Conservation (phyloP, 352 stramenopile genomes). For the Elongisporangium anandrum region DNA sequence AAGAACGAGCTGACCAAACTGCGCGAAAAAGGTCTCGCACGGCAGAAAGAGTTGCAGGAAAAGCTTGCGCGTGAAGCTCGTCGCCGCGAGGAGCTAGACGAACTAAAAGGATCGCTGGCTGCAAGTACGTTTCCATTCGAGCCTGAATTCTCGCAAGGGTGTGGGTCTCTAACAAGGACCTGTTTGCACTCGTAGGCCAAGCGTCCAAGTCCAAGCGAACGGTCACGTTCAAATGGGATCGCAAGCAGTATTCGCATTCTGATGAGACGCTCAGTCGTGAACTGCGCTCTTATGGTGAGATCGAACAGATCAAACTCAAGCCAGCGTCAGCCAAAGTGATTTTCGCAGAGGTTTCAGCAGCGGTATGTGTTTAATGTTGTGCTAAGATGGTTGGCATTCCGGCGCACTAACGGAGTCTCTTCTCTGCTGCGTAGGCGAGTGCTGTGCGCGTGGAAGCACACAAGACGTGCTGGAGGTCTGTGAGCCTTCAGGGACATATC, state of each 20-base stretch:
- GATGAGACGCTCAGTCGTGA: slow-evolving; percentile 62
- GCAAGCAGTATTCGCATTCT: slow-evolving; percentile 60
- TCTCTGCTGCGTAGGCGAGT: slow-evolving; percentile 22
- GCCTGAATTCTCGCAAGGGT: not conserved
- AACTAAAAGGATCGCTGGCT: slow-evolving; percentile 13
- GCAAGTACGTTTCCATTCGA: slow-evolving; percentile 1
- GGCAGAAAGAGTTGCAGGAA: slow-evolving; percentile 53
- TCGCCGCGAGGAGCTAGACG: slow-evolving; percentile 29
- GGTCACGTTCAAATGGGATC: slow-evolving; percentile 79
- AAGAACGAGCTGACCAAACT: slow-evolving; percentile 51
- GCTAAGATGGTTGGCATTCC: not conserved
- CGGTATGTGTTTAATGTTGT: slow-evolving; percentile 18
- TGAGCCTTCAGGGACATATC: slow-evolving; percentile 71
- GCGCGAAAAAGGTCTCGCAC: slow-evolving; percentile 42
- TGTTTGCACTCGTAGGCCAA: slow-evolving; percentile 2
- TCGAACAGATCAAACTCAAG: slow-evolving; percentile 70
- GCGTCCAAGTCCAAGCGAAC: slow-evolving; percentile 60
- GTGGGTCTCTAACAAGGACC: not conserved
- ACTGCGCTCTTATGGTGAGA: slow-evolving; percentile 58
- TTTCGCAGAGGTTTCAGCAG: slow-evolving; percentile 40
- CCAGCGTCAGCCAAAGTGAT: slow-evolving; percentile 60
- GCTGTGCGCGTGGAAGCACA: slow-evolving; percentile 69
- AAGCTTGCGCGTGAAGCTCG: slow-evolving; percentile 36
- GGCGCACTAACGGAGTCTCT: not conserved
- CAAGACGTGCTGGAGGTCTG: slow-evolving; percentile 60